Conservation (phyloP, 2,329 filamentous ascomycete species). For the Xylaria sp. region DNA sequence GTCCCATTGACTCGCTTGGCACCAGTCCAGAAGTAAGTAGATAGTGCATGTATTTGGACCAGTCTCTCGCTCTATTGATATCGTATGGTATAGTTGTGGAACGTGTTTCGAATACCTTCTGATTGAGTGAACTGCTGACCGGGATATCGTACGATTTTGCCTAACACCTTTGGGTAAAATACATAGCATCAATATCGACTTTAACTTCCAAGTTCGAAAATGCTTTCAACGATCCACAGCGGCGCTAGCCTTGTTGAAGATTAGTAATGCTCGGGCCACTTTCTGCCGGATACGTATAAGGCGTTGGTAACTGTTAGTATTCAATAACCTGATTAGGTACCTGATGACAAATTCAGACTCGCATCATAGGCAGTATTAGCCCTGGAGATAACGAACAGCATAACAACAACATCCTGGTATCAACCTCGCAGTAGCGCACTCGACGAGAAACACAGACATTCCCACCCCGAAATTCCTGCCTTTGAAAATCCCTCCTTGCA, state of each 20-base stretch:
- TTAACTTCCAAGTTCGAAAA: too few relatives aligned
- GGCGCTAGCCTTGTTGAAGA: neutral
- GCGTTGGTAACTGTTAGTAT: neutral
- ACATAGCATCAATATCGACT: too few relatives aligned
- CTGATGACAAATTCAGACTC: constrained; percentile 10
- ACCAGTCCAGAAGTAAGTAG: too few relatives aligned
- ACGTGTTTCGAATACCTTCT: too few relatives aligned
- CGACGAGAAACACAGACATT: neutral
- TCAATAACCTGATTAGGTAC: neutral
- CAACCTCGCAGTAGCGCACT: neutral
- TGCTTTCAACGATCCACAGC: neutral
- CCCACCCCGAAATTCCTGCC: neutral
- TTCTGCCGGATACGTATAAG: neutral
- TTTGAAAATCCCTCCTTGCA: neutral
- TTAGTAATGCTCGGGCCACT: neutral
- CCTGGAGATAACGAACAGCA: constrained; percentile 9
- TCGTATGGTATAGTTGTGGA: too few relatives aligned
- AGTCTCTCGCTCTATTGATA: too few relatives aligned
- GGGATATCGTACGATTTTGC: too few relatives aligned
- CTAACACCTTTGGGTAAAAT: neutral
- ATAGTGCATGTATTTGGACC: too few relatives aligned
- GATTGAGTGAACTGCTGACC: too few relatives aligned
- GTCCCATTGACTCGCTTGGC: too few relatives aligned
- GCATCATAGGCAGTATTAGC: constrained; percentile 3
- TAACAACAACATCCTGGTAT: constrained; percentile 8